Conservation (phyloP, 139 green algal species). For the Chlorella sp. region DNA sequence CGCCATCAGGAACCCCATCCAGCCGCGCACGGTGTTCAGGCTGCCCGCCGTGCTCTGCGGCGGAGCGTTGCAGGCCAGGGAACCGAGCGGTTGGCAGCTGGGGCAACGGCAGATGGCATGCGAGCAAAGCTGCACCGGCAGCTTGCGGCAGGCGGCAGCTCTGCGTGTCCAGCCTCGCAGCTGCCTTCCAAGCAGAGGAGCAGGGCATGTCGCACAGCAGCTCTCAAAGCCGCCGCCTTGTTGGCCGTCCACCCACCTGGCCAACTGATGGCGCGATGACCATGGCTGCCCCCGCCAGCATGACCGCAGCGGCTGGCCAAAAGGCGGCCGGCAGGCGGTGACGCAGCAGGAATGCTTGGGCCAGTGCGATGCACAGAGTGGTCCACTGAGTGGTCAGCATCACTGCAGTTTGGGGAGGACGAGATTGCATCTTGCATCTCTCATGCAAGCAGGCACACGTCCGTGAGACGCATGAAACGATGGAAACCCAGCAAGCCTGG, state of each 20-base stretch:
- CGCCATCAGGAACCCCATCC: slow-evolving; percentile 20
- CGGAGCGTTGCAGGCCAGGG: background rate
- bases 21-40: slow-evolving; percentile 17
- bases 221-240: too few relatives aligned
- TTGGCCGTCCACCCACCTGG: background rate
- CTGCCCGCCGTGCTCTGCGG: slow-evolving; percentile 24
- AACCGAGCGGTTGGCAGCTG: background rate
- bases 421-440: background rate
- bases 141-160: too few relatives aligned
- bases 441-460: too few relatives aligned
- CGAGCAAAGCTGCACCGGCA: background rate
- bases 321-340: slow-evolving; percentile 29
- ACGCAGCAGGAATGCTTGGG: slow-evolving; percentile 24
- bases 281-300: slow-evolving; percentile 28
- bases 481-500: background rate
- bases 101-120: too few relatives aligned
- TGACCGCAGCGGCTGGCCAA: slow-evolving; percentile 9
- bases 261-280: slow-evolving; percentile 12
- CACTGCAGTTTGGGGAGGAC: background rate
- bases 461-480: too few relatives aligned
- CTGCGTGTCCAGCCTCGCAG: too few relatives aligned
- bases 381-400: slow-evolving; percentile 35
- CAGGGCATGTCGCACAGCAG: too few relatives aligned
- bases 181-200: background rate
- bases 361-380: slow-evolving; percentile 13